These are phyloP conservation scores for Boletellus deceptivus DNA, from an alignment of 1,284 basidiomycete genomes.

Conservation along the genomic window DNA sequence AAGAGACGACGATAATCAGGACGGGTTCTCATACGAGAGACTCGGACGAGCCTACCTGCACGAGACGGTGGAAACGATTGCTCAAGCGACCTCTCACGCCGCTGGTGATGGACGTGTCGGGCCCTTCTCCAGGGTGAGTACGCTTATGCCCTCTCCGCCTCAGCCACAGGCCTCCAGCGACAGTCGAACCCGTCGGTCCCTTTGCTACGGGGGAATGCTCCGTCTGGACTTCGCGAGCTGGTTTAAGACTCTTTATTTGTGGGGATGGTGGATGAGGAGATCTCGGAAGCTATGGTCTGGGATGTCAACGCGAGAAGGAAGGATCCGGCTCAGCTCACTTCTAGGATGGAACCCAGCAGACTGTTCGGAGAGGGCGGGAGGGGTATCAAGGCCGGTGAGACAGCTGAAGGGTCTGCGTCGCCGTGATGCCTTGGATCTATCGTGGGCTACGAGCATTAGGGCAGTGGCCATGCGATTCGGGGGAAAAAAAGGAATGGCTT, in stretches of 20 bases:
- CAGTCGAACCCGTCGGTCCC: not conserved
- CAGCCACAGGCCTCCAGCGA: conserved; percentile 17
- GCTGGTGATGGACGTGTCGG: conserved; percentile 2
- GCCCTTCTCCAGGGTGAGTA: not conserved
- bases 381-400: conserved; percentile 24
- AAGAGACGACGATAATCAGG: conserved; percentile 1
- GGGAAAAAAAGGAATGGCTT: not conserved
- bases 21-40: not conserved
- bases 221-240: conserved; percentile 9
- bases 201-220: not conserved
- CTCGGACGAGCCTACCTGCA: conserved; percentile 13
- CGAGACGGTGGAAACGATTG: conserved; percentile 15
- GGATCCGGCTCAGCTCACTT: conserved; percentile 8
- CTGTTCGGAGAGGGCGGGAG: conserved; percentile 25
- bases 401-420: not conserved
- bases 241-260: conserved; percentile 1
- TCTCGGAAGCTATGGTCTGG: conserved; percentile 17
- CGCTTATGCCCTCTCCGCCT: conserved; percentile 4
- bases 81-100: conserved; percentile 7
- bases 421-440: conserved; percentile 7
- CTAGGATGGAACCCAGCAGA: conserved; percentile 20
- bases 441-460: conserved; percentile 14
- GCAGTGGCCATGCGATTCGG: not conserved
- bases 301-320: not conserved
- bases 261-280: conserved; percentile 5